Evolutionary conservation across 768 basidiomycete genomes (phyloP).

Genomic region (Leucogyrophana mollusca): DNA sequence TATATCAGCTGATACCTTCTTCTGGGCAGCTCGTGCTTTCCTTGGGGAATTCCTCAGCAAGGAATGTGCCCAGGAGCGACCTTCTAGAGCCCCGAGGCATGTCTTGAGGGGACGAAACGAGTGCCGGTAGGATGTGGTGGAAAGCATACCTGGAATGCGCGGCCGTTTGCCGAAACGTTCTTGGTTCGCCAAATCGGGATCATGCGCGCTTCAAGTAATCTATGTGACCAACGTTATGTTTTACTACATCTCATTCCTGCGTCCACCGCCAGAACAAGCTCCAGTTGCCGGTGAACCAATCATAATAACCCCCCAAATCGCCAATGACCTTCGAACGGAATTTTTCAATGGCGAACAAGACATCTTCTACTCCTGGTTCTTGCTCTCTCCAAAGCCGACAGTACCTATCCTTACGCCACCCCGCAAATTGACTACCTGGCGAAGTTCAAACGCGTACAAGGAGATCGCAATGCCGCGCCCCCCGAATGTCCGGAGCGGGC

Average conservation of each 20-base stretch:
- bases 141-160: conserved; percentile 16
- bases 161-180: conserved; percentile 1
- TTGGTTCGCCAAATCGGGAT: conserved; percentile 3
- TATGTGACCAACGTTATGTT: conserved; percentile 50
- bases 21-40: conserved; percentile 14
- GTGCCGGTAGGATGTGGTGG: conserved; percentile 16
- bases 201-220: not conserved
- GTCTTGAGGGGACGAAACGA: conserved; percentile 16
- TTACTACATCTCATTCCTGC: conserved; percentile 86
- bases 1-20: not conserved
- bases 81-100: conserved; percentile 8
- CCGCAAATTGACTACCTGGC: conserved; percentile 74
- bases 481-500: conserved; percentile 44
- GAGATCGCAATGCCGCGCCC: conserved; percentile 70
- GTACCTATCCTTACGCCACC: conserved; percentile 38
- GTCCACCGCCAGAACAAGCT: conserved; percentile 69
- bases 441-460: conserved; percentile 68
- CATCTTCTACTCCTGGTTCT: conserved; percentile 70
- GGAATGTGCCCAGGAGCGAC: conserved; percentile 21
- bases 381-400: conserved; percentile 19
- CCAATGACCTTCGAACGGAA: conserved; percentile 90
- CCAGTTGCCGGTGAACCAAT: conserved; percentile 40
- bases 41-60: conserved; percentile 21
- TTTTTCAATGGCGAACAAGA: conserved; percentile 52
- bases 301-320: conserved; percentile 77